These are phyloP conservation scores for Batkoa obscura DNA, from an alignment of 371 early-diverging fungal genomes.

Conservation along the genomic window DNA sequence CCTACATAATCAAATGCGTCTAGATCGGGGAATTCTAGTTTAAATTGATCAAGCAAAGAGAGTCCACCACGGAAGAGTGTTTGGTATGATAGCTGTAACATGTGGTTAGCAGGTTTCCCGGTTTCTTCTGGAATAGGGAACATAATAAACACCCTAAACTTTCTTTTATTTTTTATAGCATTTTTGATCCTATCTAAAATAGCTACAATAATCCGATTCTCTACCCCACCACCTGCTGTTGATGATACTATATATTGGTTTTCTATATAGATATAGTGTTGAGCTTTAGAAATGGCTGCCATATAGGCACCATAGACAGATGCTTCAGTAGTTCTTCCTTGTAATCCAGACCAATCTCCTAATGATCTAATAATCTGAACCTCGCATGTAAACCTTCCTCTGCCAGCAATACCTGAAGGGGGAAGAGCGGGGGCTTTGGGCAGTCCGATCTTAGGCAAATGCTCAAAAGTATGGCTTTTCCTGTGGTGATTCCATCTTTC, in stretches of 20 bases:
- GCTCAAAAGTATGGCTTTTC: constrained; percentile 16
- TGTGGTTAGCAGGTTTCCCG: constrained; percentile 50
- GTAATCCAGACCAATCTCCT: constrained; percentile 29
- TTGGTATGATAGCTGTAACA: constrained; percentile 62
- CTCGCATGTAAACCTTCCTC: constrained; percentile 39
- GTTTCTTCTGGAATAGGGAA: constrained; percentile 62
- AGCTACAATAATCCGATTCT: constrained; percentile 39
- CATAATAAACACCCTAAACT: constrained; percentile 64
- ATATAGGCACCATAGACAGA: constrained; percentile 71
- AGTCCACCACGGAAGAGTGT: constrained; percentile 57
- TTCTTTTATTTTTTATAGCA: constrained; percentile 41
- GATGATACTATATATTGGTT: constrained; percentile 78
- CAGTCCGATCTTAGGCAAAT: constrained; percentile 13
- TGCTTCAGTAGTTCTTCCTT: constrained; percentile 35
- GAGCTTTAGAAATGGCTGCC: constrained; percentile 39
- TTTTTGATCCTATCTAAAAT: constrained; percentile 52
- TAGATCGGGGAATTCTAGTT: not conserved
- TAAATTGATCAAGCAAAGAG: constrained; percentile 37
- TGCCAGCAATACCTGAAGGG: constrained; percentile 19
- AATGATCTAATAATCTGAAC: constrained; percentile 44
- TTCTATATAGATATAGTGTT: constrained; percentile 81
- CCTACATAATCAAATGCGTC: constrained; percentile 3
- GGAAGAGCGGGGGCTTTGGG: constrained; percentile 21
- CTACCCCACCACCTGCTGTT: constrained; percentile 20
- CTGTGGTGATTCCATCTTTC: constrained; percentile 74